Evolutionary conservation across 2,329 filamentous ascomycete species (phyloP).

Genomic region (Orbilia quercus): DNA sequence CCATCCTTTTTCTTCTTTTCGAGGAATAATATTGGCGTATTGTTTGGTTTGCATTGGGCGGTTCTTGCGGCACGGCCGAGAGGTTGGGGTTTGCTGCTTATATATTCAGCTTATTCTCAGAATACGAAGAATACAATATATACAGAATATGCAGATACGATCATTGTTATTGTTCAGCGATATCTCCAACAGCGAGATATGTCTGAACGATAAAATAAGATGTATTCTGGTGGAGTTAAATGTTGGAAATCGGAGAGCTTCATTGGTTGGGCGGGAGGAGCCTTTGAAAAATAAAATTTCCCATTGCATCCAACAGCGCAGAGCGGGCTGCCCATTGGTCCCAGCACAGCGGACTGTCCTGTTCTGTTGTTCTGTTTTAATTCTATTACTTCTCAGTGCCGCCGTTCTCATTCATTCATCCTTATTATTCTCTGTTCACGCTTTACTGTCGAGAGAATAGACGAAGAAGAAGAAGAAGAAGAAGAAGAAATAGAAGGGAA

Average conservation of each 20-base stretch:
- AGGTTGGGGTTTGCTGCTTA: neutral
- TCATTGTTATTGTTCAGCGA: too few relatives aligned
- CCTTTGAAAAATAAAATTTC: slow-evolving; percentile 23
- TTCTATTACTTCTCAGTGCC: too few relatives aligned
- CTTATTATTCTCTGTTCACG: neutral
- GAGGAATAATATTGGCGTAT: too few relatives aligned
- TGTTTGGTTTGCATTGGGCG: neutral
- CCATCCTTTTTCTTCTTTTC: slow-evolving; percentile 28
- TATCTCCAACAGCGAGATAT: too few relatives aligned
- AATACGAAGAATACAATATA: too few relatives aligned
- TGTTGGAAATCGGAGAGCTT: slow-evolving; percentile 16
- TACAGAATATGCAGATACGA: too few relatives aligned
- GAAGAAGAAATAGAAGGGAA: neutral
- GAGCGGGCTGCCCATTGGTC: slow-evolving; percentile 7
- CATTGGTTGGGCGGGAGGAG: slow-evolving; percentile 6
- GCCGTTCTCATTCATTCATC: neutral
- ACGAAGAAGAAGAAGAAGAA: neutral
- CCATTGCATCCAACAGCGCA: slow-evolving; percentile 25
- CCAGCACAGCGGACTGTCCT: neutral
- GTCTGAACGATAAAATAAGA: too few relatives aligned
- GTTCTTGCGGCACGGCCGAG: slow-evolving; percentile 1
- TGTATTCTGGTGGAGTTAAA: slow-evolving; percentile 1
- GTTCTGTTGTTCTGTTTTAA: neutral
- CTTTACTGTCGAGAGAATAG: neutral
- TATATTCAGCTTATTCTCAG: too few relatives aligned